A percentile compares a stretch with the other conserved stretches of the same genome.
Evolutionary conservation across 176 grass and related monocot genomes (phyloP).

Genomic region (Oropetium thomaeum): DNA sequence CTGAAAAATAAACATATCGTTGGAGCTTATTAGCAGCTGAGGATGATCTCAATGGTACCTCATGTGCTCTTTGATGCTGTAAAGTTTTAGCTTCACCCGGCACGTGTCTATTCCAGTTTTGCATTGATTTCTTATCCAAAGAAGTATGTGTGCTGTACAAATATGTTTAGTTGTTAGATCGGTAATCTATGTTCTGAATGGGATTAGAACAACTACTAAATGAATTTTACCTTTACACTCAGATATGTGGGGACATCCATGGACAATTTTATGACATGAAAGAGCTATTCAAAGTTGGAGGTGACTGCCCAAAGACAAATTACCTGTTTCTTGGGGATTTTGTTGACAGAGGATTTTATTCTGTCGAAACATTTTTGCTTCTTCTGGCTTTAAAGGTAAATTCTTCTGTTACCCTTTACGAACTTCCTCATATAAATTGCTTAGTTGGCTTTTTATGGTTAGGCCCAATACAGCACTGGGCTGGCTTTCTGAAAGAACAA

Average conservation of each 20-base stretch:
- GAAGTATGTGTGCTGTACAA: background rate
- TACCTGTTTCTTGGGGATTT: slow-evolving; percentile 99
- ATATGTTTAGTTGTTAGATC: background rate
- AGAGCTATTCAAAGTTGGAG: slow-evolving; percentile 98
- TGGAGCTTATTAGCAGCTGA: background rate
- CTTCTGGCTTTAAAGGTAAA: slow-evolving; percentile 97
- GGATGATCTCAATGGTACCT: background rate
- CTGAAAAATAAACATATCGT: background rate
- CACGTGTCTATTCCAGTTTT: background rate
- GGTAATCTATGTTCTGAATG: slow-evolving; percentile 13
- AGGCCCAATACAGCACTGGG: background rate
- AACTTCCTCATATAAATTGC: background rate
- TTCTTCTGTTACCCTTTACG: background rate
- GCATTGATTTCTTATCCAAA: background rate
- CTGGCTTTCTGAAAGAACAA: background rate
- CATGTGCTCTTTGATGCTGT: background rate
- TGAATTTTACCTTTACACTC: slow-evolving; percentile 13
- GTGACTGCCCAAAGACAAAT: slow-evolving; percentile 98
- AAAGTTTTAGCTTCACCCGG: background rate
- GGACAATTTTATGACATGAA: slow-evolving; percentile 99
- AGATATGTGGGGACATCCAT: slow-evolving; percentile 99
- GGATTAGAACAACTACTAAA: slow-evolving; percentile 20
- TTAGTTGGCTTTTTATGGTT: background rate
- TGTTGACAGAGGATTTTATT: slow-evolving; percentile 99
- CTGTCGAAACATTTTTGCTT: slow-evolving; percentile 86